These are phyloP conservation scores for Posidonia australis DNA, from an alignment of 106 monocot genomes.

Conservation along the genomic window DNA sequence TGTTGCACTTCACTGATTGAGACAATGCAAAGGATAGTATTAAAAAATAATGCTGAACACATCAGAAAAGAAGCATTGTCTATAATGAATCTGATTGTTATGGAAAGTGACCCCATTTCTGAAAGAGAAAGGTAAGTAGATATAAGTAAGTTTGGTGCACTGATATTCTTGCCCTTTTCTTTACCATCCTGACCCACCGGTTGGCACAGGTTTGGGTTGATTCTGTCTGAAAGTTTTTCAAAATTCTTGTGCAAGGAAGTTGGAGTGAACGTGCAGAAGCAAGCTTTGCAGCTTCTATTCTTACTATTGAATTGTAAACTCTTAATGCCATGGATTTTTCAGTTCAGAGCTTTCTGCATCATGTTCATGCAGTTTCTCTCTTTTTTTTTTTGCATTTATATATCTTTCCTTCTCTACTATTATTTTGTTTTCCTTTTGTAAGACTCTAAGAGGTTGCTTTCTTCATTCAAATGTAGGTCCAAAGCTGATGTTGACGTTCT, in stretches of 20 bases:
- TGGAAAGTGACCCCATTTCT: constrained; percentile 9
- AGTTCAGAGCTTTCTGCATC: not conserved
- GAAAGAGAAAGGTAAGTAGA: constrained; percentile 21
- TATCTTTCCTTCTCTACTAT: too few species aligned
- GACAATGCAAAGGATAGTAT: constrained; percentile 8
- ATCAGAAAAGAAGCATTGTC: constrained; percentile 12
- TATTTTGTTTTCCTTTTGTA: too few species aligned
- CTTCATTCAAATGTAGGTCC: too few species aligned
- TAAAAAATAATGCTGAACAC: not conserved
- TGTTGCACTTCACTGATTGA: constrained; percentile 1
- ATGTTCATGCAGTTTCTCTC: too few species aligned
- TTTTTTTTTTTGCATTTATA: too few species aligned
- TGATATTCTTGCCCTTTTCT: not conserved
- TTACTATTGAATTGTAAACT: not conserved
- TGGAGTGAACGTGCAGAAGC: constrained; percentile 1
- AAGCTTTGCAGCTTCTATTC: constrained; percentile 3
- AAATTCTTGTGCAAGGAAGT: not conserved
- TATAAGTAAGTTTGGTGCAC: not conserved
- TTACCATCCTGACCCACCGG: not conserved
- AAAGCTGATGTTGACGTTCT: too few species aligned
- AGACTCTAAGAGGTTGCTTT: too few species aligned
- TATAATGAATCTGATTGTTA: constrained; percentile 11
- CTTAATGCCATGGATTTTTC: not conserved
- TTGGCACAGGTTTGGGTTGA: constrained; percentile 5
- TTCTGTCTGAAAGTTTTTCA: not conserved